Percentiles rank a stretch among this genome's conserved stretches.
These are phyloP conservation scores for Pharnaceum exiguum DNA, from an alignment of 148 eudicot genomes.

Conservation along the genomic window DNA sequence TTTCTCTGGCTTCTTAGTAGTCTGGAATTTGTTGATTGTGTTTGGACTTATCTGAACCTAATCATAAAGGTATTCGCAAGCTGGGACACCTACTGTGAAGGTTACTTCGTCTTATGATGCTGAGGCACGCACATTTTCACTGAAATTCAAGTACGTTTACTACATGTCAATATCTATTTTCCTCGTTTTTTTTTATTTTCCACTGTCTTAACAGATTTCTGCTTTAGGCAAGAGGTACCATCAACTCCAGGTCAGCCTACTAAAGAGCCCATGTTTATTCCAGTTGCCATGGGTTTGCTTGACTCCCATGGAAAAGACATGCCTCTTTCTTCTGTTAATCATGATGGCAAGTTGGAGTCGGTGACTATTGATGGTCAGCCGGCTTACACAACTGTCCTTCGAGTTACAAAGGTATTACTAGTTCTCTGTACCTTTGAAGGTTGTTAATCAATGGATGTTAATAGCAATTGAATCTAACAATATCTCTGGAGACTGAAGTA, in stretches of 20 bases:
- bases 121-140: slow-evolving; percentile 56
- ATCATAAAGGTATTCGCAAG: slow-evolving; percentile 86
- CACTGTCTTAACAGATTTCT: neutral
- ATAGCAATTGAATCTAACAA: neutral
- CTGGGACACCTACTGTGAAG: slow-evolving; percentile 85
- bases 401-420: slow-evolving; percentile 69
- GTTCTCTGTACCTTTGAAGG: too few relatives aligned
- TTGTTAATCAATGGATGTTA: neutral
- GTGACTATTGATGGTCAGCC: slow-evolving; percentile 40
- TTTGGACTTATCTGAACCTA: slow-evolving; percentile 2
- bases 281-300: slow-evolving; percentile 75
- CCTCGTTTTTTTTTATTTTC: neutral
- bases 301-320: slow-evolving; percentile 84
- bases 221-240: slow-evolving; percentile 84
- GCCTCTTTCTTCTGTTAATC: slow-evolving; percentile 66
- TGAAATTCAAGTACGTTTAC: slow-evolving; percentile 67
- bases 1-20: neutral
- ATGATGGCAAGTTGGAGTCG: slow-evolving; percentile 67
- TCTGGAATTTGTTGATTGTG: slow-evolving; percentile 3
- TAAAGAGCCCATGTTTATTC: slow-evolving; percentile 98
- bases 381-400: slow-evolving; percentile 64
- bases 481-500: neutral
- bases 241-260: slow-evolving; percentile 81
- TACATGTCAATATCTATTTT: neutral
- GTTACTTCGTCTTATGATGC: slow-evolving; percentile 76